Evolutionary conservation across 768 basidiomycete species (phyloP).

Genomic region (Lactarius hatsudake): DNA sequence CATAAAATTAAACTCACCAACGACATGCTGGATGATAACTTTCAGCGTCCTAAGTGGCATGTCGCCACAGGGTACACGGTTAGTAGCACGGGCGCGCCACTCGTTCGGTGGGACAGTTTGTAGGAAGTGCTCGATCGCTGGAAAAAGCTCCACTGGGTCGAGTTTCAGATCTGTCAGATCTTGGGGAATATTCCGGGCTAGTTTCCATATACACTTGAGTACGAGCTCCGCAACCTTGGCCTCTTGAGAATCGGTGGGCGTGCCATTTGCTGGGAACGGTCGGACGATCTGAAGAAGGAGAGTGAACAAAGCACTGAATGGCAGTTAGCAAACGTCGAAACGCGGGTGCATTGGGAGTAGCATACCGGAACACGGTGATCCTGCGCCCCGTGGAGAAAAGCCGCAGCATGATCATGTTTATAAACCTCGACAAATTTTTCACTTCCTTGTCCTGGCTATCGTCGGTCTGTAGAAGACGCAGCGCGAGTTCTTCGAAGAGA

Average conservation of each 20-base stretch:
- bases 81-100: conserved; percentile 89
- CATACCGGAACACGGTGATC: conserved; percentile 89
- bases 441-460: conserved; percentile 79
- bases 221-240: conserved; percentile 90
- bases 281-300: conserved; percentile 80
- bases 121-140: conserved; percentile 90
- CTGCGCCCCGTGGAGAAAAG: conserved; percentile 87
- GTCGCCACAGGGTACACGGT: conserved; percentile 91
- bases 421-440: conserved; percentile 91
- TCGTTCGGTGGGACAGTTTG: conserved; percentile 93
- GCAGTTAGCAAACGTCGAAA: background rate
- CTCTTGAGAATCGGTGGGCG: conserved; percentile 71
- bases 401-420: conserved; percentile 97
- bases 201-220: conserved; percentile 96
- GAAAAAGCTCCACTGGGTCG: conserved; percentile 85
- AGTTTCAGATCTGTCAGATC: conserved; percentile 78
- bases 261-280: conserved; percentile 76
- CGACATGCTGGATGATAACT: conserved; percentile 95
- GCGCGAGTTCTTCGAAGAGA: conserved; percentile 87
- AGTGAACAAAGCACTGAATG: conserved; percentile 66
- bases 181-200: conserved; percentile 91
- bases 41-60: conserved; percentile 98
- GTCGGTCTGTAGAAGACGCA: conserved; percentile 91
- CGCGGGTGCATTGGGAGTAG: conserved; percentile 5
- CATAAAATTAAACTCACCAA: conserved; percentile 58